Base-by-base conservation (phyloP, 148 eudicot genomes). In the Pouteria glomerata region DNA sequence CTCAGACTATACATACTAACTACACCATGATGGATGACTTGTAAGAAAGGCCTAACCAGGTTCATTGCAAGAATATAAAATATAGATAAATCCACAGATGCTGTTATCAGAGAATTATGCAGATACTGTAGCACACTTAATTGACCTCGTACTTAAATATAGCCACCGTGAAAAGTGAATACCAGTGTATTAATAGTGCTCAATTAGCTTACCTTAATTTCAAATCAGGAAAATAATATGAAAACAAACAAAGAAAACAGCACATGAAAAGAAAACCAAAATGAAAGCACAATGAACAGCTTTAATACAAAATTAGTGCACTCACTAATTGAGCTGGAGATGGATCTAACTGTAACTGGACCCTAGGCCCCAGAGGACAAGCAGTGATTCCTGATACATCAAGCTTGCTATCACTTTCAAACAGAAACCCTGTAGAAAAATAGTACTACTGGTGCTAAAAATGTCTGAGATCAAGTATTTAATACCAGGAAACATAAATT, bases 291-390 rank as follows among this genome's bases (percentile, higher is more conserved):
- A n/a, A n/a, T n/a, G n/a, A n/a, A n/a, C n/a, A n/a, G n/a, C n/a
- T n/a, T n/a, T n/a, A n/a, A n/a, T n/a, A n/a, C n/a, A n/a, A n/a
- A n/a, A n/a, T n/a, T n/a, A n/a, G n/a, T n/a, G n/a, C n/a, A n/a
- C 91, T 82, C 75, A 85, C 88, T 71, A 68, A 60, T 60, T 81
- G 86, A 66, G 74, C 62, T 30, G 70, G 70, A 75, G 72, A 55
- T 39, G 60, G 61, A 66, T 42, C 80, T 18, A 79, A 14, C 55
- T n/a, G 63, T 81, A 10, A 48, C n/a, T n/a, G n/a, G n/a, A n/a
- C n/a, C n/a, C n/a, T n/a, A n/a, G 72, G 78, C 16, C 69, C 81
- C 35, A 61, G 74, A 76, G 37, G 64, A 75, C 35, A 63, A 50
- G 73, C 39, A 58, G 77, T 73, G 47, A 69, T 72, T 44, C 77